phyloP scores from a whole-genome alignment of 2,329 filamentous ascomycete species.

The Ceratocystis alfenasii region DNA sequence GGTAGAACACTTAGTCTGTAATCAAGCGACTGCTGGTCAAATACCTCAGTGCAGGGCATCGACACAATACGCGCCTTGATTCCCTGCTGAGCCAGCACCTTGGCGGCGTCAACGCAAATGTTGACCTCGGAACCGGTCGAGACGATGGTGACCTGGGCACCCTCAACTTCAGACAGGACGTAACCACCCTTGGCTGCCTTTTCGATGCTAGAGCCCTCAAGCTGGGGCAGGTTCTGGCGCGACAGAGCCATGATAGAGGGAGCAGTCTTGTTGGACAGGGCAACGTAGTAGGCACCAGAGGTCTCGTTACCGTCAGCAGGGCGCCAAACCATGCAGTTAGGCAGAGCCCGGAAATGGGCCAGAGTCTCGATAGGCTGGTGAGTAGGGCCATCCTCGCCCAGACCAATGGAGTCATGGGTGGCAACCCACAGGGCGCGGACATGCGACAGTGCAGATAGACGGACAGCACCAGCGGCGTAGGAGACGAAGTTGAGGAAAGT shows the following conservation, averaged over 20 bases:
- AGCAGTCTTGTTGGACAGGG: slow-evolving; percentile 77
- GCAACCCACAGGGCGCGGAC: slow-evolving; percentile 89
- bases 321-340: slow-evolving; percentile 99
- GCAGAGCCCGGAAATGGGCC: slow-evolving; percentile 93
- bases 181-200: slow-evolving; percentile 92
- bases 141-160: slow-evolving; percentile 76
- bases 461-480: slow-evolving; percentile 88
- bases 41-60: slow-evolving; percentile 93
- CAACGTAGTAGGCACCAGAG: slow-evolving; percentile 92
- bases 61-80: slow-evolving; percentile 86
- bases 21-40: slow-evolving; percentile 85
- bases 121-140: slow-evolving; percentile 93
- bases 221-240: slow-evolving; percentile 94
- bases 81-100: slow-evolving; percentile 77
- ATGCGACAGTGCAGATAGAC: slow-evolving; percentile 83
- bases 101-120: slow-evolving; percentile 85
- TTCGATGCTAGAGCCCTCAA: slow-evolving; percentile 85
- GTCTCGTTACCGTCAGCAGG: slow-evolving; percentile 98
- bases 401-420: slow-evolving; percentile 97
- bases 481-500: slow-evolving; percentile 99
- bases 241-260: slow-evolving; percentile 90
- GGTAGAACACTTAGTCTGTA: slow-evolving; percentile 89
- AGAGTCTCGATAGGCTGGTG: slow-evolving; percentile 99
- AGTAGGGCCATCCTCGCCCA: slow-evolving; percentile 95
- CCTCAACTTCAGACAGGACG: slow-evolving; percentile 70